A percentile compares a stretch with the other conserved stretches of the same genome.
Conservation (phyloP, 2,329 filamentous ascomycete genomes). For the Tolypocladium cylindrosporum region DNA sequence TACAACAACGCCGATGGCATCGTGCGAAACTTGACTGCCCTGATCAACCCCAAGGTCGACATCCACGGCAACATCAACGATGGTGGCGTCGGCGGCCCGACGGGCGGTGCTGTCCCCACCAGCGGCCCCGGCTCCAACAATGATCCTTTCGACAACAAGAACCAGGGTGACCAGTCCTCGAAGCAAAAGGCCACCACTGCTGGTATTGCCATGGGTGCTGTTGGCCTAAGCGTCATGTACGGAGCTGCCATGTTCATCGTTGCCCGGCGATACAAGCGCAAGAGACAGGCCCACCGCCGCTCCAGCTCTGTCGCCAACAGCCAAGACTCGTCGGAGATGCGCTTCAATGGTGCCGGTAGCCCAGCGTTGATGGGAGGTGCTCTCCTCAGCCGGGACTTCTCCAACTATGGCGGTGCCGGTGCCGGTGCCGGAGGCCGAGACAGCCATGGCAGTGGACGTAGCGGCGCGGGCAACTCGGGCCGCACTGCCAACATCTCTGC, state of each 20-base stretch:
- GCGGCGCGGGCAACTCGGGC: constrained; percentile 41
- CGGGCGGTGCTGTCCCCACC: constrained; percentile 10
- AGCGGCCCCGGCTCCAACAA: constrained; percentile 19
- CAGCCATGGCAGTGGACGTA: constrained; percentile 57
- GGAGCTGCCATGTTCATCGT: constrained; percentile 92
- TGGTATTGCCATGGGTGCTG: constrained; percentile 66
- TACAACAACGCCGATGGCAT: constrained; percentile 61
- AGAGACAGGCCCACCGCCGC: constrained; percentile 67
- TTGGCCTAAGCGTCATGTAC: constrained; percentile 74
- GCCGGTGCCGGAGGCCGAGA: constrained; percentile 32
- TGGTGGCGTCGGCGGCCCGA: constrained; percentile 21
- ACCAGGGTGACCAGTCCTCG: constrained; percentile 41
- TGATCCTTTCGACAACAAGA: constrained; percentile 31
- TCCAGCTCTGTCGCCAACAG: constrained; percentile 58
- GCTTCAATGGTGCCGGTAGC: constrained; percentile 37
- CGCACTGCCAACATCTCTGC: constrained; percentile 67
- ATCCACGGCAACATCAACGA: constrained; percentile 26
- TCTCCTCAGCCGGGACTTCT: constrained; percentile 45
- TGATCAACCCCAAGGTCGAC: constrained; percentile 73
- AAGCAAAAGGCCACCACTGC: constrained; percentile 53
- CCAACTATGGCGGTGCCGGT: constrained; percentile 38
- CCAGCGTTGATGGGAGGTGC: constrained; percentile 63
- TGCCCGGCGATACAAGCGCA: constrained; percentile 81
- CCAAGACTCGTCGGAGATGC: constrained; percentile 39
- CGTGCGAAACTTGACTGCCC: constrained; percentile 61